Evolutionary conservation across 192 early-diverging fungal genomes (phyloP), one percentile per base, ranked within the genome.

Genomic region (Kappamyces sp.): DNA sequence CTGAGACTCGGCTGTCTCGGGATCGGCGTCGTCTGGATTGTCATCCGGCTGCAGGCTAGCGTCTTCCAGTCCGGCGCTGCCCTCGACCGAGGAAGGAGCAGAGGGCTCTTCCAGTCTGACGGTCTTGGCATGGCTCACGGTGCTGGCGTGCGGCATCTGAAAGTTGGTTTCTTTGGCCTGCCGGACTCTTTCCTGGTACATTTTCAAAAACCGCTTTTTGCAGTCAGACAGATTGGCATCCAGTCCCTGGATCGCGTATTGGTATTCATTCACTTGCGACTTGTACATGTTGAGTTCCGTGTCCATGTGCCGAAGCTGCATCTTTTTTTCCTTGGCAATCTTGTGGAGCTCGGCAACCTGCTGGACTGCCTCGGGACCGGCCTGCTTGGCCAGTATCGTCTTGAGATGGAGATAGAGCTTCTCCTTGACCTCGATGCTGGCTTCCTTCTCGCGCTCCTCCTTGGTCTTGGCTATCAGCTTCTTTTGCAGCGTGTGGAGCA

Each of bases 211-310:
- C 36, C 57, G 43, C 11, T 52, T 48, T 59, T 70, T 74, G 22
- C 73, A 36, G 36, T 63, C 63, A 32, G 50, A 59, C 52, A 83
- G 49, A 7, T 41, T 60, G 11, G 61, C 43, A 41, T 81, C 70
- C 36, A 81, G 59, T 40, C 52, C 61, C 0, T 45, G 35, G 31
- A 83, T 62, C 11, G 66, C 53, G 61, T 83, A 74, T 43, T 63
- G 42, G 57, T 81, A 73, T 49, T 83, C 80, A 6, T 65, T 54
- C 6, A 75, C 68, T 58, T 81, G 80, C 22, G 80, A 64, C 33
- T 72, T 70, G 54, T 79, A 81, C 80, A 83, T 81, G 62, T 78
- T 74, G 34, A 83, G 57, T 57, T 83, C 82, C 32, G 76, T 75
- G n/a, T 59, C 66, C 69, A 84, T 83, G 49, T 84, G 80, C n/a